These are phyloP conservation scores for Neopestalotiopsis rosae DNA, from an alignment of 2,329 filamentous ascomycete species.

Conservation along the genomic window DNA sequence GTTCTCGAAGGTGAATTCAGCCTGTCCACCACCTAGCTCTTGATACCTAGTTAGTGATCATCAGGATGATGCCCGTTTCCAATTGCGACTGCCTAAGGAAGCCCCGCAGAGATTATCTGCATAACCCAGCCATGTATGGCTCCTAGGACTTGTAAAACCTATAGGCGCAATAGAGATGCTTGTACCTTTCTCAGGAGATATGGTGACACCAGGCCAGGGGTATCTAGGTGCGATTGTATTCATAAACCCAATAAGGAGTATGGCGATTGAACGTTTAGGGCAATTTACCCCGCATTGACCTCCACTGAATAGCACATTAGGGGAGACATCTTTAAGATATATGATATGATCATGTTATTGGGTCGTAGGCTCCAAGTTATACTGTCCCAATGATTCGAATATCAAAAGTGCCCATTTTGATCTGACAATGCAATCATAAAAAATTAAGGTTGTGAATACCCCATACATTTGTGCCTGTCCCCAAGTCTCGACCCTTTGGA, in stretches of 20 bases:
- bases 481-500: neutral
- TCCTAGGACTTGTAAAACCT: too few species aligned
- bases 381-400: neutral
- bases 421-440: neutral
- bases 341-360: neutral
- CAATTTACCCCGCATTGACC: constrained; percentile 5
- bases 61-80: too few species aligned
- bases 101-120: too few species aligned
- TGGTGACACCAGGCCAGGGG: neutral
- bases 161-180: neutral
- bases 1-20: too few species aligned
- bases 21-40: too few species aligned
- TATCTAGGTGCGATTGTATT: neutral
- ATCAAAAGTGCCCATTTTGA: neutral
- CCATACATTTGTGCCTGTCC: neutral
- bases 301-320: neutral
- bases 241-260: neutral
- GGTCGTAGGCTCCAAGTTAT: neutral
- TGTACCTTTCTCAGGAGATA: neutral
- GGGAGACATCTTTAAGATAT: neutral
- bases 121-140: too few species aligned
- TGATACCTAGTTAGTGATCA: too few species aligned
- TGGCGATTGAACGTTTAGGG: neutral
- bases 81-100: too few species aligned
- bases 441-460: neutral